Evolutionary conservation across 106 monocot genomes (phyloP).

Genomic region (Acanthochlamys bracteata): DNA sequence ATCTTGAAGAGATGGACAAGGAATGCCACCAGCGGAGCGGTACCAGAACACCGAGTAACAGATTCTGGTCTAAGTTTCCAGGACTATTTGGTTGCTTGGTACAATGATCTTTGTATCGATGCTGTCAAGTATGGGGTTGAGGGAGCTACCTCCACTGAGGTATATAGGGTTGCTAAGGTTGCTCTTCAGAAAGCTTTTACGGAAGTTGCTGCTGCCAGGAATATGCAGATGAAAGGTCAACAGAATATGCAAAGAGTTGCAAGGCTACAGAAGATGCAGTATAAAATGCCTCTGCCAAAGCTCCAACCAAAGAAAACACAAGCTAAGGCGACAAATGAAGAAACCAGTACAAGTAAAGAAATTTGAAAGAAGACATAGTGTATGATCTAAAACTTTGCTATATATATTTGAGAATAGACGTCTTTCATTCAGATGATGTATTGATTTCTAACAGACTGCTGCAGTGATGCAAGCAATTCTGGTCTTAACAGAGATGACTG

Average conservation of each 20-base stretch:
- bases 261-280: constrained; percentile 78
- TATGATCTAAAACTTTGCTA: constrained; percentile 6
- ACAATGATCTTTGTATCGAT: constrained; percentile 83
- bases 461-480: constrained; percentile 11
- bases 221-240: constrained; percentile 61
- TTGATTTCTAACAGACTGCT: background rate
- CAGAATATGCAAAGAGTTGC: constrained; percentile 54
- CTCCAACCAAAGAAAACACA: constrained; percentile 56
- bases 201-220: constrained; percentile 50
- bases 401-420: no score
- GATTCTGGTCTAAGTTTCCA: constrained; percentile 37
- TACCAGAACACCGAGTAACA: constrained; percentile 24
- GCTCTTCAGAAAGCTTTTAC: constrained; percentile 75
- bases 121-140: constrained; percentile 71
- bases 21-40: constrained; percentile 28
- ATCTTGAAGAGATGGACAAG: constrained; percentile 76
- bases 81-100: constrained; percentile 56
- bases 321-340: constrained; percentile 27
- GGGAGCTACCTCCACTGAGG: constrained; percentile 53
- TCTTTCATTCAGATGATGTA: no score
- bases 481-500: constrained; percentile 11
- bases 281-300: constrained; percentile 78
- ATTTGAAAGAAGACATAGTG: constrained; percentile 15
- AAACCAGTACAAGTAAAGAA: constrained; percentile 21
- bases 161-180: constrained; percentile 75